Evolutionary conservation across 2,329 filamentous ascomycete genomes (phyloP), one percentile per base, ranked within the genome.

Genomic region (Colletotrichum incanum): DNA sequence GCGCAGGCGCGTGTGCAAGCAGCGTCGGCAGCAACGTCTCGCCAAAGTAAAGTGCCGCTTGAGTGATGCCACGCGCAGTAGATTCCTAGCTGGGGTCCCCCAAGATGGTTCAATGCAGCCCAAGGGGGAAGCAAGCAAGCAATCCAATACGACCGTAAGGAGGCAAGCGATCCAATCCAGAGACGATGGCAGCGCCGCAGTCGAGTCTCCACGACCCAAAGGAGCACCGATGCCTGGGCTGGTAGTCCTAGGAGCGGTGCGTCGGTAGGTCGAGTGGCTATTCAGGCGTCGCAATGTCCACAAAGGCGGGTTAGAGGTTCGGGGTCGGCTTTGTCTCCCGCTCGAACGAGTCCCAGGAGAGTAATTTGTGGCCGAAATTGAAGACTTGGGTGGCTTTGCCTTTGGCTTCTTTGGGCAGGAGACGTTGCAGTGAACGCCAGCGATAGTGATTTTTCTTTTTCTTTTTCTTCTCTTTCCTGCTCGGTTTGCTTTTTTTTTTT

Each of bases 241-340:
- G 49, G 8, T 2, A 28, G 26, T 37, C 31, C 52, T 37, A 4
- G 31, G 20, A 55, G 52, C 52, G 52, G 52, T n/a, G 31, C 20
- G 59, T 34, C 43, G 59, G 45, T 34, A 28, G 59, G 45, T 39
- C 59, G 20, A 41, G 9, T 43, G 49, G 47, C 55, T 50, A 69
- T 26, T 39, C 66, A 31, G 50, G 47, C 58, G 68, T 72, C 58
- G 69, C 69, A 72, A 72, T 72, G 58, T 72, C 69, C 65, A 72
- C 69, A 69, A 68, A 39, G 69, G 52, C 65, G 50, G 67, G 62
- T 45, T 60, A 55, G 41, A 55, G 43, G 39, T 23, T 52, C 37
- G 55, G 50, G 62, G 34, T 45, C 28, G 65, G 49, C 41, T 59
- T 37, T 64, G 52, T 28, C 63, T 67, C 61, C 41, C 50, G 49